Evolutionary conservation across 495 filamentous ascomycete species (phyloP), one percentile per base, ranked within the genome.

Genomic region (Venustampulla echinocandica): DNA sequence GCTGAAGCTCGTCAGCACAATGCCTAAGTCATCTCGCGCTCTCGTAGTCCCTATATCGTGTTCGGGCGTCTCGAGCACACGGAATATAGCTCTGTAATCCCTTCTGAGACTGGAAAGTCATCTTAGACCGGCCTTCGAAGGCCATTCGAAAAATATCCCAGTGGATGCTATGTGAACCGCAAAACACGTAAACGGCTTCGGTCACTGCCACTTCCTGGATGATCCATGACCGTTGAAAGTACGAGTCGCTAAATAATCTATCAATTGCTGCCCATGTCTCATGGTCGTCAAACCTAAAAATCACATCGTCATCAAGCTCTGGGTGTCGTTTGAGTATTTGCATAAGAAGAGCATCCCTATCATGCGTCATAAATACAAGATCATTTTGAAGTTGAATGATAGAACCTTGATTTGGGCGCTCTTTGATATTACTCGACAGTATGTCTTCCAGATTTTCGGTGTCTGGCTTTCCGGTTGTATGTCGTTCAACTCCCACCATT

Each of bases 401-500:
- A 30, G 27, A 30, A 7, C 27, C 13, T 7, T 30, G 13, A 7
- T 30, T 13, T 30, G 13, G 27, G 13, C 27, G 27, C 27, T 30
- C 13, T 30, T 30, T 13, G 6, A 30, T 30, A 6, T 13, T 30
- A 6, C 13, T 13, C 13, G 13, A 6, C 13, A 30, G 13, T 30
- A 30, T 30, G 27, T 30, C 13, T 13, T 30, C 27, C 13, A 30
- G 6, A 6, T 30, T 30, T 13, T 30, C 27, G 6, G 13, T 30
- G 13, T 30, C 27, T 30, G 27, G 27, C 27, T 30, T 44, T 25
- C 6, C 32, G 2, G 41, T 25, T 18, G 41, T 22, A 34, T 59
- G 48, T 41, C 58, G 33, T 60, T 44, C 22, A 64, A 58, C n/a
- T 60, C 27, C 37, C 13, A 30, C 49, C 43, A 42, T 66, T 62